A percentile compares a stretch with the other conserved stretches of the same genome.
Evolutionary conservation across 2,329 filamentous ascomycete genomes (phyloP).

Genomic region (Fusarium ambrosium): DNA sequence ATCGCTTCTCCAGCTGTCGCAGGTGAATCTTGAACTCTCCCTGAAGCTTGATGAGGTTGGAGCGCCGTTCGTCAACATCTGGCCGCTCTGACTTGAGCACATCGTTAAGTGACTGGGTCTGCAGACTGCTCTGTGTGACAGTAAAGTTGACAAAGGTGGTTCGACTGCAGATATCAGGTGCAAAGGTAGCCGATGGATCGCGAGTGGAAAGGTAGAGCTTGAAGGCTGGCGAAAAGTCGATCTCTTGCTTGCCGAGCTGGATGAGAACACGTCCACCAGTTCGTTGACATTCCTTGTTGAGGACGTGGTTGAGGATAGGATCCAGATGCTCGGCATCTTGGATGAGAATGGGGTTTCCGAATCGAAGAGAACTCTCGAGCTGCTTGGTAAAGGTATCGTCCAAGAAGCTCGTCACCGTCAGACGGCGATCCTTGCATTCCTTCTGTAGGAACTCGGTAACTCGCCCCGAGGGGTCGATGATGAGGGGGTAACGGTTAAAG

Average conservation of each 20-base stretch:
- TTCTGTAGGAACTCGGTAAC: slow-evolving; percentile 96
- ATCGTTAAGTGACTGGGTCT: slow-evolving; percentile 97
- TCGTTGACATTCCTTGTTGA: slow-evolving; percentile 99
- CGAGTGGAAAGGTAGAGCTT: slow-evolving; percentile 94
- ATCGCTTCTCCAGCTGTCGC: slow-evolving; percentile 91
- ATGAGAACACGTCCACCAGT: slow-evolving; percentile 98
- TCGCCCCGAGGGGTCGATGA: slow-evolving; percentile 96
- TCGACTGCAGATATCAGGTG: slow-evolving; percentile 96
- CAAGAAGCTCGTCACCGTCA: slow-evolving; percentile 97
- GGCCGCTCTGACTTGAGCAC: slow-evolving; percentile 97
- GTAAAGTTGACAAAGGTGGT: slow-evolving; percentile 99
- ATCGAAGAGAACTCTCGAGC: slow-evolving; percentile 94
- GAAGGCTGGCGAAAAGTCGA: slow-evolving; percentile 98
- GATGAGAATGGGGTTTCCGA: slow-evolving; percentile 98
- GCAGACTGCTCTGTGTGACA: slow-evolving; percentile 97
- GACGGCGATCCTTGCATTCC: slow-evolving; percentile 90
- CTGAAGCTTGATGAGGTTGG: slow-evolving; percentile 98
- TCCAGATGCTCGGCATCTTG: slow-evolving; percentile 98
- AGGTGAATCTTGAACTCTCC: slow-evolving; percentile 99
- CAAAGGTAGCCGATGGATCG: slow-evolving; percentile 95
- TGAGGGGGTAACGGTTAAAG: slow-evolving; percentile 98
- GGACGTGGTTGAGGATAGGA: slow-evolving; percentile 96
- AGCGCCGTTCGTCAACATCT: slow-evolving; percentile 95
- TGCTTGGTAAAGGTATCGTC: slow-evolving; percentile 99
- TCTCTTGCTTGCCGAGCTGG: slow-evolving; percentile 98